These are phyloP conservation scores for Tuber aestivum DNA, from an alignment of 495 filamentous ascomycete species.

Conservation along the genomic window DNA sequence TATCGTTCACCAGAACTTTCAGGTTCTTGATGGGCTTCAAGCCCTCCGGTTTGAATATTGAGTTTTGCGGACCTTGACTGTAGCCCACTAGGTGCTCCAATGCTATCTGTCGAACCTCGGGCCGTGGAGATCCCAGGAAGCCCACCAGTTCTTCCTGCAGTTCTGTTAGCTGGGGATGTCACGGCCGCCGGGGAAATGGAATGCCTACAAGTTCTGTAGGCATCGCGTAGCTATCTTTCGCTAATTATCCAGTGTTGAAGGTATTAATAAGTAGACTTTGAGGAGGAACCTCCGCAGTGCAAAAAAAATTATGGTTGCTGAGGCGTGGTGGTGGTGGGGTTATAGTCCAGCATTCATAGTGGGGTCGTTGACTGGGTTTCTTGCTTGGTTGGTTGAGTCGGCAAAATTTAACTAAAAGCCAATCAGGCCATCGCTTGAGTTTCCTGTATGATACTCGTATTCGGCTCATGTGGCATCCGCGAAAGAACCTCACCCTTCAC, in stretches of 20 bases:
- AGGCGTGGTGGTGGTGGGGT: background rate
- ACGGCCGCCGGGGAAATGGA: background rate
- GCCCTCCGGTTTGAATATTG: slow-evolving; percentile 75
- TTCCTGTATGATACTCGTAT: too few relatives aligned
- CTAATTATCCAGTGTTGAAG: background rate
- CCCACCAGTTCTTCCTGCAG: slow-evolving; percentile 40
- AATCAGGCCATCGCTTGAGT: background rate
- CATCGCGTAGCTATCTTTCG: slow-evolving; percentile 23
- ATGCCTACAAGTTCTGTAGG: slow-evolving; percentile 35
- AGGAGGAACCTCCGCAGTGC: background rate
- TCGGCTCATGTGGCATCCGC: background rate
- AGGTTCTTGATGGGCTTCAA: slow-evolving; percentile 78
- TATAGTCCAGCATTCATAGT: background rate
- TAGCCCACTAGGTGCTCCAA: slow-evolving; percentile 81
- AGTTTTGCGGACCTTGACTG: slow-evolving; percentile 61
- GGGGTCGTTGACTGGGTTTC: background rate
- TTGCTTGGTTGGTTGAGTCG: background rate
- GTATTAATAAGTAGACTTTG: background rate
- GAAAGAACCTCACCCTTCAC: background rate
- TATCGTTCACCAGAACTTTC: slow-evolving; percentile 80
- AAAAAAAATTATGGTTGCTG: background rate
- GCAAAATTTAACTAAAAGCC: too few relatives aligned
- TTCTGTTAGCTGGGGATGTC: background rate
- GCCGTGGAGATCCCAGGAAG: slow-evolving; percentile 39
- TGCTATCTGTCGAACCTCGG: slow-evolving; percentile 48